Evolutionary conservation across 768 basidiomycete species (phyloP), one percentile per base, ranked within the genome.

Genomic region (Termitomyces sp.): DNA sequence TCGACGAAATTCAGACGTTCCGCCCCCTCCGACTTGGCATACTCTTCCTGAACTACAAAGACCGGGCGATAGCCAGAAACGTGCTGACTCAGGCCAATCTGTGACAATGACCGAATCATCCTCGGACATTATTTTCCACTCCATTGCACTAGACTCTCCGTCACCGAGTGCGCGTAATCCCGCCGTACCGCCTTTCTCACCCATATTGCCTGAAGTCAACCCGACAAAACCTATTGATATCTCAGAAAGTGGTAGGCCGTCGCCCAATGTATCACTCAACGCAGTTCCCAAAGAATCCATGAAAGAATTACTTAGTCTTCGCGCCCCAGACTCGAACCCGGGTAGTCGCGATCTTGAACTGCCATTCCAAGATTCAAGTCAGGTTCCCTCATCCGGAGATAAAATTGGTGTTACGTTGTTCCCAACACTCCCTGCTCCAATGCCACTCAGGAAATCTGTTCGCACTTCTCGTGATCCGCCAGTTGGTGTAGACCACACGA

Each of bases 381-480:
- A 72, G 51, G 65, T 57, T 31, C 58, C 63, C 3, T 10, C 57
- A 14, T 60, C 70, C 34, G 64, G 68, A 48, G 76, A 78, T 31
- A 86, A 82, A 61, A 69, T 71, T 51, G 75, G 73, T 60, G 59
- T 76, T 8, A 58, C 81, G 0, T 77, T 78, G 45, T 86, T 90
- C 66, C 86, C 88, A 1, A 75, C 77, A n/a, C 78, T 91, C 36
- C 88, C 89, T 29, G 86, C 83, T 4, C 88, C 89, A 2, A 81
- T 86, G 55, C 85, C 88, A 4, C 73, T 90, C 54, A 84, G 86
- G 31, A 92, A 91, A 73, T 89, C 88, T 0, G 80, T 83, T 62
- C 83, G 83, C 31, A 66, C 77, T 12, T 66, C 75, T 38, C 78
- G 78, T 20, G 88, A 87, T 20, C 70, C 79, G 46, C 77, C 77